These are phyloP conservation scores for Diaporthe sp. DNA, from an alignment of 2,329 filamentous ascomycete species.

Conservation along the genomic window DNA sequence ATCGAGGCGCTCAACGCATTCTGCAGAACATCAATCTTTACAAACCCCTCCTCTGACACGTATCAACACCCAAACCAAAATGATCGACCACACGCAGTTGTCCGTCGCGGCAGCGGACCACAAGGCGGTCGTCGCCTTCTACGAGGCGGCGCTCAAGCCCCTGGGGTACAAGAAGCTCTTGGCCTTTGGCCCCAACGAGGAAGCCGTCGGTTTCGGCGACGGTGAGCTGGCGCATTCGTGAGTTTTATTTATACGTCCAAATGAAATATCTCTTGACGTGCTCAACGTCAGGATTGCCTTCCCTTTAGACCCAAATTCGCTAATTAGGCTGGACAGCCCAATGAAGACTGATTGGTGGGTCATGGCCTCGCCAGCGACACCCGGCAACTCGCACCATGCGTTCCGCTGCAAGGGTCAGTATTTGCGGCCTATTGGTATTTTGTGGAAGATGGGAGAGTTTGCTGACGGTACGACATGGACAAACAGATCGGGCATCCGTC, in stretches of 20 bases:
- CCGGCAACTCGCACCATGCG: slow-evolving; percentile 48
- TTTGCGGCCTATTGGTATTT: neutral
- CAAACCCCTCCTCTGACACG: neutral
- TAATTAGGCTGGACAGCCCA: neutral
- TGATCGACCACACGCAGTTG: slow-evolving; percentile 54
- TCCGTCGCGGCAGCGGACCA: slow-evolving; percentile 48
- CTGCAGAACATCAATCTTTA: neutral
- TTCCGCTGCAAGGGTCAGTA: slow-evolving; percentile 51
- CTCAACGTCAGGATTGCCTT: neutral
- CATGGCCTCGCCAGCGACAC: slow-evolving; percentile 35
- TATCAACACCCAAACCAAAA: neutral
- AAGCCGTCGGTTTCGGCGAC: slow-evolving; percentile 48
- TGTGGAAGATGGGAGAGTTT: neutral
- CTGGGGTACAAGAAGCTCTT: slow-evolving; percentile 53
- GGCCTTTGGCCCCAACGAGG: slow-evolving; percentile 46
- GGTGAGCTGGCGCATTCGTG: slow-evolving; percentile 38
- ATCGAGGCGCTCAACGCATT: neutral
- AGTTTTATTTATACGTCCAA: neutral
- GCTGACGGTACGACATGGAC: neutral
- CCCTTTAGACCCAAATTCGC: neutral
- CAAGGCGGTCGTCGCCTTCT: slow-evolving; percentile 51
- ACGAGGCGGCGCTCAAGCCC: slow-evolving; percentile 52
- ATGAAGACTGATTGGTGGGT: slow-evolving; percentile 52
- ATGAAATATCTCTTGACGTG: neutral
- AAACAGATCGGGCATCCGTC: slow-evolving; percentile 56